Evolutionary conservation across 441 rosid species (phyloP).

Genomic region (Gossypium armourianum): DNA sequence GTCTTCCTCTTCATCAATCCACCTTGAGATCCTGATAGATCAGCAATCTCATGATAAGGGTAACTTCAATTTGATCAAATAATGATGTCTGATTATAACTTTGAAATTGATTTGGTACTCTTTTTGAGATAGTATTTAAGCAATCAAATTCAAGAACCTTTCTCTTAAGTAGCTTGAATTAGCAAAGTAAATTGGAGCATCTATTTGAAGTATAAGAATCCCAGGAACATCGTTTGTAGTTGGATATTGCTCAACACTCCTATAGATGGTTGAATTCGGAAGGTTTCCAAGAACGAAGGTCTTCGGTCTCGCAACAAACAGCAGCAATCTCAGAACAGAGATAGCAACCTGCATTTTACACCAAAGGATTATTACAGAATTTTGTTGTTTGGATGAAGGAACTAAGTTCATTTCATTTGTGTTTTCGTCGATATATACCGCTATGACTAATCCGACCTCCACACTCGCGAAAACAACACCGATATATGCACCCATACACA

Average conservation of each 20-base stretch:
- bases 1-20: conserved; percentile 88
- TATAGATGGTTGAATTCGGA: conserved; percentile 56
- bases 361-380: not conserved
- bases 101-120: not conserved
- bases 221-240: conserved; percentile 51
- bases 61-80: not conserved
- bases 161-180: conserved; percentile 80
- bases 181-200: conserved; percentile 87
- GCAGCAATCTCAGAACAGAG: conserved; percentile 55
- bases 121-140: not conserved
- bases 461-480: conserved; percentile 81
- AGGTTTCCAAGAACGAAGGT: conserved; percentile 66
- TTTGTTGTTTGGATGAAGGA: not conserved
- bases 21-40: conserved; percentile 51
- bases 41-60: not conserved
- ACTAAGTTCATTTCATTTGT: not conserved
- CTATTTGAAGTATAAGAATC: conserved; percentile 66
- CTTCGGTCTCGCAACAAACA: conserved; percentile 79
- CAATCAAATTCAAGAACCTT: conserved; percentile 33
- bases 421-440: conserved; percentile 29
- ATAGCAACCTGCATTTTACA: conserved; percentile 51
- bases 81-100: not conserved
- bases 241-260: conserved; percentile 72
- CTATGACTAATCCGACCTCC: conserved; percentile 56
- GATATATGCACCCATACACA: conserved; percentile 57